Conservation (phyloP, 1,139 yeast species). For the Scheffersomyces stambukii region DNA sequence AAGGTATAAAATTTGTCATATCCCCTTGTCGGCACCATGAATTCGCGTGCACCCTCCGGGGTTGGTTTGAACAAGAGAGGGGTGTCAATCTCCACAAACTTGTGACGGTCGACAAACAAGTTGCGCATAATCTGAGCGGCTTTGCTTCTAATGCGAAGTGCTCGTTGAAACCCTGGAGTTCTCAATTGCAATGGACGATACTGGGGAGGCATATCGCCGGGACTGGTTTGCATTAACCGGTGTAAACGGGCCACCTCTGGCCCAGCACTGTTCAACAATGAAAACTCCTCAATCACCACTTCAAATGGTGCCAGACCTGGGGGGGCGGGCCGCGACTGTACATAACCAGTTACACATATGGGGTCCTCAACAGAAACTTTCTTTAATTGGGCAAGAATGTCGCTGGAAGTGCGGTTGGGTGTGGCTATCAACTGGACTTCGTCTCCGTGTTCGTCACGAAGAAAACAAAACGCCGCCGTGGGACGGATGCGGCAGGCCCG, state of each 20-base stretch:
- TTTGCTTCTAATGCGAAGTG: conserved; percentile 57
- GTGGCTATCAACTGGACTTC: conserved; percentile 50
- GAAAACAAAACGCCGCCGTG: conserved; percentile 58
- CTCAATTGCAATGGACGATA: conserved; percentile 79
- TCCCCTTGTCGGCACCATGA: conserved; percentile 83
- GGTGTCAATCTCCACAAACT: conserved; percentile 84
- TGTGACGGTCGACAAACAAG: conserved; percentile 37
- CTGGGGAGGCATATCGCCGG: conserved; percentile 66
- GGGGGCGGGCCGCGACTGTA: conserved; percentile 31
- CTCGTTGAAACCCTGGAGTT: conserved; percentile 53
- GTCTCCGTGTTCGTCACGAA: conserved; percentile 72
- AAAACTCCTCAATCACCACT: conserved; percentile 47
- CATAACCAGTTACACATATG: conserved; percentile 60
- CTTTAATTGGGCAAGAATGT: conserved; percentile 34
- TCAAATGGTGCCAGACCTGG: conserved; percentile 42
- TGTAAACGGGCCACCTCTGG: conserved; percentile 70
- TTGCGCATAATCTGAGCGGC: conserved; percentile 55
- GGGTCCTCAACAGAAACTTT: conserved; percentile 66
- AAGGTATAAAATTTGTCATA: conserved; percentile 71
- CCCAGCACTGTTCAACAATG: conserved; percentile 62
- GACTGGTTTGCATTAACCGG: conserved; percentile 46
- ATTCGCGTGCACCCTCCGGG: conserved; percentile 97
- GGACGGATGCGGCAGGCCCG: conserved; percentile 54
- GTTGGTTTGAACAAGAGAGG: conserved; percentile 92
- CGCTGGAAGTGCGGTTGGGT: conserved; percentile 36